Base-by-base conservation (phyloP, 352 stramenopile genomes). In the Phytopythium mirpurense region DNA sequence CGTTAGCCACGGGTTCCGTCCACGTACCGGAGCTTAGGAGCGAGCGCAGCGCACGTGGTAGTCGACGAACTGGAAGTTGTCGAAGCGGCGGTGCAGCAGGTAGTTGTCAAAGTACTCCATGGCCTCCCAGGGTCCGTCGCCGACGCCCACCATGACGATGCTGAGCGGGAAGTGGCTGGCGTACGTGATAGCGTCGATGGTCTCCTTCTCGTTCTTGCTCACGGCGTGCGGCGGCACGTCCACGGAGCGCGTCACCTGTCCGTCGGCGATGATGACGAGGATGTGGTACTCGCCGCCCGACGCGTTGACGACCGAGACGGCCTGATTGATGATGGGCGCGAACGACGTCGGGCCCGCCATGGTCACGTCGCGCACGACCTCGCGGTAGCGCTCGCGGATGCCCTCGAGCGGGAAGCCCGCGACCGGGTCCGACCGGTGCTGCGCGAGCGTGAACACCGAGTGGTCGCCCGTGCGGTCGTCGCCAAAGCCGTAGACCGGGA, bases 41-140 rank as follows among this genome's bases (percentile, higher is more conserved):
- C 27, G 19, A 1, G 26, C 3, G 23, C 23, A 8, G 63, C 70
- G 53, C 58, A 78, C 67, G 57, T 90, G 65, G 47, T 90, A 95
- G 35, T 94, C 75, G 53, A 95, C 78, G 54, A 93, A 94, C 58
- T 93, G 80, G 56, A 95, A 93, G 57, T 93, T 95, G 72, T 95
- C 86, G 57, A 93, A 93, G 32, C 83, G 74, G 51, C 81, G 75
- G 59, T 88, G 63, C 26, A 80, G 51, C 31, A 93, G 71, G 59
- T 90, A 85, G 59, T 93, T 74, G 62, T 93, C 81, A 60, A 92
- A 92, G 66, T 89, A 87, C 37, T 81, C 81, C 81, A 92, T 92
- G 24, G 71, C 80, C 47, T 92, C 80, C 81, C 78, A 93, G 35
- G 83, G 83, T 1, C 83, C 80, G 42, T 93, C 83, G n/a, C 81